These are phyloP conservation scores for Penicillium macrosclerotiorum DNA, from an alignment of 495 filamentous ascomycete genomes.

Conservation along the genomic window DNA sequence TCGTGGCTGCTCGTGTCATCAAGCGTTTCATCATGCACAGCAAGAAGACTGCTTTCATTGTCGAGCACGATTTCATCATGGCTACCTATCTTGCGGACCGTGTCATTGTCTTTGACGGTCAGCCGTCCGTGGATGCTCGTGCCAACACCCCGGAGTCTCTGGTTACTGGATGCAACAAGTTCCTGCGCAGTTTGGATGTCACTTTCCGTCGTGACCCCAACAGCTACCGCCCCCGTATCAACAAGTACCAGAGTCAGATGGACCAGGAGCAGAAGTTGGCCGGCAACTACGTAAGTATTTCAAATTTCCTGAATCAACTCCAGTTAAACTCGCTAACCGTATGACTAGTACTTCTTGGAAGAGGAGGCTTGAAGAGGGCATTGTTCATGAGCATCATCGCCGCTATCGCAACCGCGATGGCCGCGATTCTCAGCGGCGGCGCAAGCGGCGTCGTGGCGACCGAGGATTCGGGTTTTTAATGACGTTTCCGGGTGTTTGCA, in stretches of 20 bases:
- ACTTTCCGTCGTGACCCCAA: slow-evolving; percentile 98
- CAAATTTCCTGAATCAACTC: too few species aligned
- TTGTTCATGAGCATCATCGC: slow-evolving; percentile 47
- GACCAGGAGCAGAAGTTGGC: slow-evolving; percentile 94
- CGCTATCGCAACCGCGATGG: slow-evolving; percentile 40
- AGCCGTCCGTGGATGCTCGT: slow-evolving; percentile 81
- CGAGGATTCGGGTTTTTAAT: slow-evolving; percentile 36
- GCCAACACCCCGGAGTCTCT: slow-evolving; percentile 89
- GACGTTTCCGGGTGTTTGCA: slow-evolving; percentile 46
- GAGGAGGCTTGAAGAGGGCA: slow-evolving; percentile 76
- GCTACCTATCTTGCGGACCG: slow-evolving; percentile 95
- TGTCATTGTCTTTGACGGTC: slow-evolving; percentile 96
- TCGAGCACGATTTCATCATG: slow-evolving; percentile 99
- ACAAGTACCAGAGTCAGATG: slow-evolving; percentile 91
- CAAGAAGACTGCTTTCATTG: slow-evolving; percentile 98
- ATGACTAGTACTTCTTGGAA: slow-evolving; percentile 98
- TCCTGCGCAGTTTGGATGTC: slow-evolving; percentile 92
- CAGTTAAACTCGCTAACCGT: too few species aligned
- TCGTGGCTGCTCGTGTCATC: slow-evolving; percentile 92
- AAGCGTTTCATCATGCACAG: slow-evolving; percentile 99
- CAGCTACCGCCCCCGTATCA: slow-evolving; percentile 95
- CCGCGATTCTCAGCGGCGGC: slow-evolving; percentile 42
- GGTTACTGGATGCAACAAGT: slow-evolving; percentile 93
- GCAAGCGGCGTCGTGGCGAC: slow-evolving; percentile 32
- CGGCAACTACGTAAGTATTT: slow-evolving; percentile 94